A percentile compares a stretch with the other conserved stretches of the same genome.
These are phyloP conservation scores for Brassica nigra DNA, from an alignment of 345 rosid genomes.

Conservation along the genomic window DNA sequence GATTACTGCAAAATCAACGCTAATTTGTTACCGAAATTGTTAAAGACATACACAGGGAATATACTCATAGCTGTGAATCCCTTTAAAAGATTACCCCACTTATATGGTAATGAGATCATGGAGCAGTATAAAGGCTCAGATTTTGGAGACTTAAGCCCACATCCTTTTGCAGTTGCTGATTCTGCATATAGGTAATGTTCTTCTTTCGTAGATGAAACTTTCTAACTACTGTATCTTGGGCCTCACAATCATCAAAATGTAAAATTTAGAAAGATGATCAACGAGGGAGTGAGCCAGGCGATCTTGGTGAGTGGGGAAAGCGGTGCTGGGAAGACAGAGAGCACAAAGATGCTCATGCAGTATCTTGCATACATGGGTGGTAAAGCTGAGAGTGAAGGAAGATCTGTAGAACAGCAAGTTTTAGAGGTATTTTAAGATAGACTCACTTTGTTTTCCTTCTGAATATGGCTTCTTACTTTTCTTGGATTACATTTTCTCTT, in stretches of 20 bases:
- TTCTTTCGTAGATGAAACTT: not conserved
- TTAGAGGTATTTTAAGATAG: conserved; percentile 63
- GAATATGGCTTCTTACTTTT: conserved; percentile 18
- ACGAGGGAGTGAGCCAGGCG: conserved; percentile 85
- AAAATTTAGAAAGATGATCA: conserved; percentile 78
- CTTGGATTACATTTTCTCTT: not conserved
- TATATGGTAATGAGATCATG: conserved; percentile 80
- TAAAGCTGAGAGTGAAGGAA: conserved; percentile 70
- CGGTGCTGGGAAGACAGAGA: conserved; percentile 99
- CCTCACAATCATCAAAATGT: conserved; percentile 28
- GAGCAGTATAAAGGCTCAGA: conserved; percentile 75
- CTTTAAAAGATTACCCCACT: conserved; percentile 80
- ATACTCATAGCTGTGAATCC: conserved; percentile 98
- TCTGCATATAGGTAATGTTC: conserved; percentile 80
- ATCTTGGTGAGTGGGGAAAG: conserved; percentile 99
- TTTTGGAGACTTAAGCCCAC: conserved; percentile 91
- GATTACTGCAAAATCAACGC: not conserved
- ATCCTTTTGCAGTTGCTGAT: conserved; percentile 98
- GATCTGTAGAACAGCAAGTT: conserved; percentile 93
- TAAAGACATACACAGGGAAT: conserved; percentile 90
- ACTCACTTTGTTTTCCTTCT: not conserved
- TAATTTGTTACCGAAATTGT: conserved; percentile 16
- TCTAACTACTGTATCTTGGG: not conserved
- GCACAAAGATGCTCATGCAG: conserved; percentile 94
- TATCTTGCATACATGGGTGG: conserved; percentile 99